Base-by-base conservation (phyloP, 176 grass and related monocot species). In the Tillandsia leiboldiana region DNA sequence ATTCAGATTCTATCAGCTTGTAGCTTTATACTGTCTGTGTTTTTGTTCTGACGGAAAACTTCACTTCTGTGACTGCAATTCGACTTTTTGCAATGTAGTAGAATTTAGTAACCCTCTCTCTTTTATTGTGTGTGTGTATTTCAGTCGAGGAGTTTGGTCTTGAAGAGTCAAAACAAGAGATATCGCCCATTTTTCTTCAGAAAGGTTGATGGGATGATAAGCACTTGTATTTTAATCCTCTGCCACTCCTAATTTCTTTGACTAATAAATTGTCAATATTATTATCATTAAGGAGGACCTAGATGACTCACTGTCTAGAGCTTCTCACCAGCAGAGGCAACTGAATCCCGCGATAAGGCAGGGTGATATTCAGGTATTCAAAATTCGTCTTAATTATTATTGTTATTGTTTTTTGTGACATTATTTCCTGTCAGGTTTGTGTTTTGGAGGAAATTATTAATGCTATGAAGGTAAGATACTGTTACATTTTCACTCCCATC, bases 121-220 rank as follows among this genome's bases (percentile, higher is more conserved):
- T 70, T 42, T 7, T 42, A 24, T 24, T 24, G 5, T 42, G 33
- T 42, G 5, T 78, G 11, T 66, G 68, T 66, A 47, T 75, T 87
- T 69, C 73, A 96, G 88, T 96, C 88, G 71, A 96, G 65, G 76
- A 96, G 88, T 77, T 75, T 96, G 74, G 79, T 89, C 59, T 72
- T 96, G 71, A 91, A 71, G 79, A 96, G 83, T 65, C 74, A 84
- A 75, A 81, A 89, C 76, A 91, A 92, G 81, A 91, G 76, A 82
- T 96, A 96, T 75, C 88, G 83, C 14, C 92, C 92, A 83, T 73
- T 88, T 85, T 96, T 96, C 86, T 96, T 96, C 70, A 87, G 92
- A 83, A 96, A 96, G 92, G 92, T 96, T 68, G 68, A 73, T 29
- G 26, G 67, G 50, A 53, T 71, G n/a, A 59, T 59, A 22, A 53